These are phyloP conservation scores for Aureobasidium sp. DNA, from an alignment of 2,329 filamentous ascomycete species.

Conservation along the genomic window DNA sequence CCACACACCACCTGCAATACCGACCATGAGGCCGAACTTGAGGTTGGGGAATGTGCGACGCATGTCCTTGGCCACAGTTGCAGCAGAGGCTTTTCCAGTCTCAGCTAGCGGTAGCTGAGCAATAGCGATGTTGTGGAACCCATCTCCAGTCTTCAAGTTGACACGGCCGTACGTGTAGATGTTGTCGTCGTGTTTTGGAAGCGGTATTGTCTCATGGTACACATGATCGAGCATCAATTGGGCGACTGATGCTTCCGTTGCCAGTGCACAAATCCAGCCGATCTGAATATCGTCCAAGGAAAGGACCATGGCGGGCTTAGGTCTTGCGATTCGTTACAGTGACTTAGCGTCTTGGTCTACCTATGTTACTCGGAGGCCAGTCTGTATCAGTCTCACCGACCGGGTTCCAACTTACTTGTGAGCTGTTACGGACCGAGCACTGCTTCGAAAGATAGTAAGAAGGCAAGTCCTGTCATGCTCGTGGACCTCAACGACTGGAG, in stretches of 20 bases:
- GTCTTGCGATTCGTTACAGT: too few species aligned
- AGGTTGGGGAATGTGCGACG: conserved; percentile 9
- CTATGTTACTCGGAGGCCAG: too few species aligned
- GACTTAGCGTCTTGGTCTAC: too few species aligned
- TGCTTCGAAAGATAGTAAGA: too few species aligned
- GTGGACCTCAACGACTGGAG: too few species aligned
- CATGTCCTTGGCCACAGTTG: conserved; percentile 15
- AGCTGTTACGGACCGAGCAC: too few species aligned
- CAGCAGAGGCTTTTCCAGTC: conserved; percentile 12
- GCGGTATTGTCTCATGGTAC: neutral
- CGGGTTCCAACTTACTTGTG: too few species aligned
- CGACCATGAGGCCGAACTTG: conserved; percentile 15
- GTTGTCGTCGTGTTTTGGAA: neutral
- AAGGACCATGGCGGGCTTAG: neutral
- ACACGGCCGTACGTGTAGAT: neutral
- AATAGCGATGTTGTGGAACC: conserved; percentile 14
- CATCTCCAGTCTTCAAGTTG: neutral
- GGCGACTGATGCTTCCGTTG: conserved; percentile 7
- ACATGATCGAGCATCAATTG: conserved; percentile 11
- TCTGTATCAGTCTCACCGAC: too few species aligned
- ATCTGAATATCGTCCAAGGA: conserved; percentile 3
- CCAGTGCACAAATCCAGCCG: conserved; percentile 12
- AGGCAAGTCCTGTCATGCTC: too few species aligned
- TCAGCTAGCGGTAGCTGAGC: conserved; percentile 14
- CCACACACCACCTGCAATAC: conserved; percentile 18